Percentiles rank a stretch among this genome's conserved stretches.
These are phyloP conservation scores for Desmodesmus armatus DNA, from an alignment of 139 green algal genomes.

Conservation along the genomic window DNA sequence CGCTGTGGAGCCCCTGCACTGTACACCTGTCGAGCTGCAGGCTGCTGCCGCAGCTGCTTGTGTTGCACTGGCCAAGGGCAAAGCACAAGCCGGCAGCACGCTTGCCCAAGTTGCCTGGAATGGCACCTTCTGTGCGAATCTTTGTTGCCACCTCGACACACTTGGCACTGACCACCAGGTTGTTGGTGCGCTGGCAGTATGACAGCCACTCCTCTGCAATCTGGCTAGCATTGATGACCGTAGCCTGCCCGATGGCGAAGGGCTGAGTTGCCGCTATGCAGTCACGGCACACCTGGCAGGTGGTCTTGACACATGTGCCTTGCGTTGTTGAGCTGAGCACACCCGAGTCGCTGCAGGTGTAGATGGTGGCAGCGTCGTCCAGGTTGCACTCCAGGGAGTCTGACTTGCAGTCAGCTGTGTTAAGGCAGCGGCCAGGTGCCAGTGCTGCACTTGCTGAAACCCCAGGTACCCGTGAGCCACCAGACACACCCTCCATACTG, in stretches of 20 bases:
- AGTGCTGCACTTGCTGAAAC: not conserved
- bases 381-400: not conserved
- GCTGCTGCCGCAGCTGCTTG: conserved; percentile 1
- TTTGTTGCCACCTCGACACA: not conserved
- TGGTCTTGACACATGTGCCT: not conserved
- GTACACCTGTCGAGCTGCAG: not conserved
- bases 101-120: not conserved
- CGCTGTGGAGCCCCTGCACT: not conserved
- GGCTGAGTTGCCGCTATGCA: not conserved
- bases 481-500: not conserved
- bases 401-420: not conserved
- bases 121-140: no score
- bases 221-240: not conserved
- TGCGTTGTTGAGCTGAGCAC: not conserved
- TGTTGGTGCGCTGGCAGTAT: not conserved
- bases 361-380: not conserved
- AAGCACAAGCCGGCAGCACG: not conserved
- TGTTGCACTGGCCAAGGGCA: not conserved
- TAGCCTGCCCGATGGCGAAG: not conserved
- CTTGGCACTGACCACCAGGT: not conserved
- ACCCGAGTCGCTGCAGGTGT: not conserved
- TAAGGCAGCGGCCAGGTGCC: not conserved
- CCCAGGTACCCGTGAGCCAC: not conserved
- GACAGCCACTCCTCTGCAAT: not conserved
- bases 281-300: not conserved